Conservation (phyloP, 208 protist species). For the Zelonia costaricensis region DNA sequence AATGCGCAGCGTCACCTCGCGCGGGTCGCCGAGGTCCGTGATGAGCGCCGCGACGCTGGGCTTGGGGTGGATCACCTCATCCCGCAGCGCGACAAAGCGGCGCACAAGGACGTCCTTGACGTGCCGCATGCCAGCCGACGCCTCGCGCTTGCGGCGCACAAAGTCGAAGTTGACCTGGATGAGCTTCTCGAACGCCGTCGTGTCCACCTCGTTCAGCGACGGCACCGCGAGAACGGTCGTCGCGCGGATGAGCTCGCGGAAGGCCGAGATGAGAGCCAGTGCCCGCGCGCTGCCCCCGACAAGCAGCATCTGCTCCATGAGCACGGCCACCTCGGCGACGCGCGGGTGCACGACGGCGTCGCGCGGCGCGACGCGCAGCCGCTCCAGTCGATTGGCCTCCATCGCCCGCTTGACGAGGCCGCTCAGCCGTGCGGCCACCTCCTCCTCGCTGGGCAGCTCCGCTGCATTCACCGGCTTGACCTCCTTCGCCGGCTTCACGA, state of each 20-base stretch:
- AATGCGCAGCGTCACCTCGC: slow-evolving; percentile 48
- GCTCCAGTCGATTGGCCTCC: slow-evolving; percentile 23
- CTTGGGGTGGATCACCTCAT: slow-evolving; percentile 35
- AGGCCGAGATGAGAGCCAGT: slow-evolving; percentile 64
- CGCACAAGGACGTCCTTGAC: slow-evolving; percentile 68
- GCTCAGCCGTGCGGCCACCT: slow-evolving; percentile 18
- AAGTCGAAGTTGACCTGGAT: slow-evolving; percentile 76
- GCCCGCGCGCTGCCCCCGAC: slow-evolving; percentile 79
- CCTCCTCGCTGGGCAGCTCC: slow-evolving; percentile 38
- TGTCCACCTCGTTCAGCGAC: slow-evolving; percentile 45
- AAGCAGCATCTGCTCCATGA: slow-evolving; percentile 79
- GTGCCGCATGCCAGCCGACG: slow-evolving; percentile 70
- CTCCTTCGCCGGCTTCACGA: not conserved
- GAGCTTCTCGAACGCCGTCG: slow-evolving; percentile 54
- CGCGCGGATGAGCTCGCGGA: slow-evolving; percentile 52
- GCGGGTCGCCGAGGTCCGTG: slow-evolving; percentile 36
- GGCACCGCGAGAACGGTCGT: slow-evolving; percentile 50
- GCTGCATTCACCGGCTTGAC: not conserved
- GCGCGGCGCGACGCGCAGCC: slow-evolving; percentile 13
- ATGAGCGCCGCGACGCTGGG: slow-evolving; percentile 22
- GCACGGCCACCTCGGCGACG: slow-evolving; percentile 63
- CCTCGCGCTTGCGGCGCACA: slow-evolving; percentile 57
- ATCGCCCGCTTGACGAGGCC: slow-evolving; percentile 30
- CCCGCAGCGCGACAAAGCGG: slow-evolving; percentile 47
- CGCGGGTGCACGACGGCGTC: slow-evolving; percentile 60